Base-by-base conservation (phyloP, 2,329 filamentous ascomycete species). In the Colletotrichum destructivum region DNA sequence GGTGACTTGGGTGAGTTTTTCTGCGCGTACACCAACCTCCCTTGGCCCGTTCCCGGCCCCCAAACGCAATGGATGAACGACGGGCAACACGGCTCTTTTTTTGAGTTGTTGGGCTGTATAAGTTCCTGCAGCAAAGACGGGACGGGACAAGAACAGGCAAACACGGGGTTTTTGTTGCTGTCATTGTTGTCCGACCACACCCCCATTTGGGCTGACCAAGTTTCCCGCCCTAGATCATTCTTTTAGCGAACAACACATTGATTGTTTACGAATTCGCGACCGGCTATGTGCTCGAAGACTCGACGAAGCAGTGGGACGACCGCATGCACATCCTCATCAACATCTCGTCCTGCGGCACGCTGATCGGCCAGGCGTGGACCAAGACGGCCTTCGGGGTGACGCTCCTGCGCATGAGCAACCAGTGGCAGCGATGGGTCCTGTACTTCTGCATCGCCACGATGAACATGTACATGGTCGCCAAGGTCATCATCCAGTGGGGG, bases 281-380 rank as follows among this genome's bases (percentile, higher is more conserved):
- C 9, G 86, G 85, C 62, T 88, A 88, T 72, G 82, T 86, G 1
- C 77, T 81, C 46, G 64, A 79, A 38, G 74, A 80, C 72, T 79
- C 79, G 6, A 76, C 79, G 1, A 76, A 84, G n/a, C 75, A 78
- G 21, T 88, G 86, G 86, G 83, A 85, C 69, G 84, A 87, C 72
- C 82, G 81, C 65, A 88, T 88, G 86, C 85, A 86, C 75, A 87
- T 88, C 18, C 73, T 88, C 66, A 87, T 88, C 80, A 86, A 84
- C 73, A 77, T 80, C 15, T 81, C 80, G 3, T 82, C 81, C 1
- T 82, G 80, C 73, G 79, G 80, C 44, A 82, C 80, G 13, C 66
- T 82, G 31, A 78, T 83, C 61, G 80, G 79, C 0, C 81, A 82
- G 72, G 77, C 81, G 6, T 77, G 73, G 73, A 80, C 79, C 57